phyloP scores from a whole-genome alignment of 2,329 filamentous ascomycete species.

The Paraconiothyrium sp. region DNA sequence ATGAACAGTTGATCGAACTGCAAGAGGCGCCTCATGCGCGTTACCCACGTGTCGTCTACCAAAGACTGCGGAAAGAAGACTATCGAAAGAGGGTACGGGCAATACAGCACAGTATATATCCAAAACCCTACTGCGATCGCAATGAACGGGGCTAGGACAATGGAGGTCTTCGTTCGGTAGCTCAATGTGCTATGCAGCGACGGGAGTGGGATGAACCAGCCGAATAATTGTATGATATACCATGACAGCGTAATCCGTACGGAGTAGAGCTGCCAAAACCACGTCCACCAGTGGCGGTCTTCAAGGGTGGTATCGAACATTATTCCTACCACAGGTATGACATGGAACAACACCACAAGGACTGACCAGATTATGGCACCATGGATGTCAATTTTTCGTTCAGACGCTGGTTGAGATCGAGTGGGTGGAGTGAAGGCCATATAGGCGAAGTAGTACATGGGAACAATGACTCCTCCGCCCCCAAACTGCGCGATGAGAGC shows the following conservation, averaged over 20 bases:
- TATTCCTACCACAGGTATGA: constrained; percentile 13
- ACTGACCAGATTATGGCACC: constrained; percentile 17
- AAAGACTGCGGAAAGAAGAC: constrained; percentile 21
- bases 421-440: constrained; percentile 15
- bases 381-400: constrained; percentile 15
- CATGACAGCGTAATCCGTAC: constrained; percentile 21
- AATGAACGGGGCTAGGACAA: constrained; percentile 20
- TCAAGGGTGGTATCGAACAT: constrained; percentile 19
- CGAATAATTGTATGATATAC: constrained; percentile 8
- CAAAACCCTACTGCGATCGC: constrained; percentile 17
- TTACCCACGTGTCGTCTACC: constrained; percentile 12
- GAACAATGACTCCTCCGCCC: constrained; percentile 24
- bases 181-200: neutral
- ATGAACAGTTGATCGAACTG: constrained; percentile 22
- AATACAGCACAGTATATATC: constrained; percentile 17
- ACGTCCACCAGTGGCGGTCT: constrained; percentile 25
- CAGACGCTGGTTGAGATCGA: neutral
- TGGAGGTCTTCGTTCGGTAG: constrained; percentile 16
- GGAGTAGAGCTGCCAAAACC: constrained; percentile 27
- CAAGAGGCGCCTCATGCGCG: constrained; percentile 21
- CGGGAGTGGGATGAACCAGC: neutral
- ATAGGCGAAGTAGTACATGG: constrained; percentile 20
- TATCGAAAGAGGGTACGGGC: constrained; percentile 18
- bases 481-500: constrained; percentile 21
- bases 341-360: constrained; percentile 16